Conservation (phyloP, 2,329 filamentous ascomycete genomes). For the Alternaria longipes region DNA sequence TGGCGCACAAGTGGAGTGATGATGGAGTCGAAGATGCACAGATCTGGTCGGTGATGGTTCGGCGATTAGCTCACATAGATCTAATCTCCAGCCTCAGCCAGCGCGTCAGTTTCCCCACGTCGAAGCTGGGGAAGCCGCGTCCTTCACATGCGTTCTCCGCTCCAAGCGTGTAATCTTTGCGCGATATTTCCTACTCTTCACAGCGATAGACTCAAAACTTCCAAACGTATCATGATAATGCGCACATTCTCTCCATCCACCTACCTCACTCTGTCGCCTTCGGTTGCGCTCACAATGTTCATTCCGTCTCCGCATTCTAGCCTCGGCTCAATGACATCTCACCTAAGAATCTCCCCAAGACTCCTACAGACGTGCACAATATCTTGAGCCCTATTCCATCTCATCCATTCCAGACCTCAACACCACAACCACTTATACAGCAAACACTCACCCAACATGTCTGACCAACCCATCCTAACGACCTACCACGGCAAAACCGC, state of each 20-base stretch:
- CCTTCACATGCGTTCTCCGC: constrained; percentile 9
- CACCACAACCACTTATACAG: background rate
- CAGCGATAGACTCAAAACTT: background rate
- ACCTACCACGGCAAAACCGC: constrained; percentile 76
- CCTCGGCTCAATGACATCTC: constrained; percentile 29
- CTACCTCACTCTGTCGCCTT: background rate
- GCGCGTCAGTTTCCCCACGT: constrained; percentile 6
- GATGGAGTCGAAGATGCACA: constrained; percentile 12
- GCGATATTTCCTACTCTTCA: background rate
- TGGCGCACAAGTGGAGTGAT: constrained; percentile 13
- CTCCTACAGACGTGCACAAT: constrained; percentile 18
- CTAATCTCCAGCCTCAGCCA: constrained; percentile 16
- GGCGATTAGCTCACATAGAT: constrained; percentile 1
- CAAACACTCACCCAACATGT: constrained; percentile 37
- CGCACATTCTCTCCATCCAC: background rate
- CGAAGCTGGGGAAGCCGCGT: constrained; percentile 7
- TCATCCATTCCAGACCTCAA: background rate
- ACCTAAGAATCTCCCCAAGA: constrained; percentile 1
- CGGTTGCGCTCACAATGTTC: background rate
- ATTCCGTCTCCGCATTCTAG: constrained; percentile 29
- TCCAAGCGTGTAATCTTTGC: too few relatives aligned
- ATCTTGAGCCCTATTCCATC: constrained; percentile 14
- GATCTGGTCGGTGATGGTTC: constrained; percentile 17
- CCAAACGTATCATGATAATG: background rate
- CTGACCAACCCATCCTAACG: constrained; percentile 62